Percentiles rank a stretch among this genome's conserved stretches.
Conservation (phyloP, 345 rosid genomes). For the Psidium friedrichsthalianum region DNA sequence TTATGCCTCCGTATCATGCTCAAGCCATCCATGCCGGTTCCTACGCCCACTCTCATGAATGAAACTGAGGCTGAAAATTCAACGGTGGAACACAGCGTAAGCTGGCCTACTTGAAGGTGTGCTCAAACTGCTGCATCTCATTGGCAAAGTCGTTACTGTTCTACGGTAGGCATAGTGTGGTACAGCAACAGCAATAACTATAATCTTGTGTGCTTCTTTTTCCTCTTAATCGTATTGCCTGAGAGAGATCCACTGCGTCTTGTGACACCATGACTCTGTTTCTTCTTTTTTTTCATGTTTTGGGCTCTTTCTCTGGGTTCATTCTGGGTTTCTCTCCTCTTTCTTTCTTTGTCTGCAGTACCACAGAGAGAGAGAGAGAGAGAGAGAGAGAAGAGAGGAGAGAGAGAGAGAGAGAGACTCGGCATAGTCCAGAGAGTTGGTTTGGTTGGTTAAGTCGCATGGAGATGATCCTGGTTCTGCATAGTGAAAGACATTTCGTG, state of each 20-base stretch:
- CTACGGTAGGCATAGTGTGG: not conserved
- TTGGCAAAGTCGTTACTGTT: not conserved
- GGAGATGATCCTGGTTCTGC: not conserved
- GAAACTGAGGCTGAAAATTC: not conserved
- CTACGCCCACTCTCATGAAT: not conserved
- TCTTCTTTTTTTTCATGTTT: conserved; percentile 2
- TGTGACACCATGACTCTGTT: conserved; percentile 60
- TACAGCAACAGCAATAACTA: not conserved
- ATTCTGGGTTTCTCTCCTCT: not conserved
- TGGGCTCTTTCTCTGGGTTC: not conserved
- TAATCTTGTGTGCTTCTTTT: not conserved
- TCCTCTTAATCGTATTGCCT: conserved; percentile 10
- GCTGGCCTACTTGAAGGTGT: not conserved
- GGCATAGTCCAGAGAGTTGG: not conserved
- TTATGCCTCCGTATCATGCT: not conserved
- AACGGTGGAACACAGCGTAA: not conserved
- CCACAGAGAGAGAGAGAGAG: no score
- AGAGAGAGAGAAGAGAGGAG: no score
- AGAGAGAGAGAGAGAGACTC: not conserved
- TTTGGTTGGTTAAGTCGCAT: not conserved
- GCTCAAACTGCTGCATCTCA: not conserved
- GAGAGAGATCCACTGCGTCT: conserved; percentile 67
- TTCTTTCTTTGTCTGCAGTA: not conserved
- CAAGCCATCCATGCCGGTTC: not conserved
- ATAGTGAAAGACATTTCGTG: no score